Conservation (phyloP, 768 basidiomycete species). For the Amanita pseudoporphyria region DNA sequence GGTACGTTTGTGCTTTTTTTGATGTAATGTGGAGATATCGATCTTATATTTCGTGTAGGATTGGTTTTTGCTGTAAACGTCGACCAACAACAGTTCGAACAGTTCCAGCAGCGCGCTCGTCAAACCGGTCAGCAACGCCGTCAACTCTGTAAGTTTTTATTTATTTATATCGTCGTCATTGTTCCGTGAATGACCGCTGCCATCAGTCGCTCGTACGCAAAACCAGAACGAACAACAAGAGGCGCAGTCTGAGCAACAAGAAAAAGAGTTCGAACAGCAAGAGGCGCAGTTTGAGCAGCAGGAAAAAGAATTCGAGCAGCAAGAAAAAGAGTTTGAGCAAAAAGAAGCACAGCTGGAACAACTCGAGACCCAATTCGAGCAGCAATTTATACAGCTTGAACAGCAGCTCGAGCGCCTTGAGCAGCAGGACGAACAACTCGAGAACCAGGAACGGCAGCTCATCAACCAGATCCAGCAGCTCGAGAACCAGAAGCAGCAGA, state of each 20-base stretch:
- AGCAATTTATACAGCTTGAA: background rate
- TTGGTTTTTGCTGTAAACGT: conserved; percentile 63
- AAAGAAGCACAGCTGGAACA: background rate
- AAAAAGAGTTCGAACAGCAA: background rate
- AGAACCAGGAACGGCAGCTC: background rate
- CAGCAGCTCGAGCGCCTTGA: background rate
- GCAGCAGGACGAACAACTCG: background rate
- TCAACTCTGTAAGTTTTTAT: background rate
- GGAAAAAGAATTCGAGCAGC: background rate
- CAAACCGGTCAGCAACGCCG: background rate
- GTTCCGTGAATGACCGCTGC: no score
- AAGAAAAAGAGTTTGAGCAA: background rate
- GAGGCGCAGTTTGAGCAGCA: background rate
- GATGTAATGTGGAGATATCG: background rate
- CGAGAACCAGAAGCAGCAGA: background rate
- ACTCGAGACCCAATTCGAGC: background rate
- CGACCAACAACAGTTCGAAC: background rate
- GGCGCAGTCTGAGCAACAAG: no score
- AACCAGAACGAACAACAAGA: no score
- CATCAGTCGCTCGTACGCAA: no score
- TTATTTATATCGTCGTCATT: no score
- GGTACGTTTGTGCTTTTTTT: conserved; percentile 12
- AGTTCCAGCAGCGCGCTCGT: conserved; percentile 1
- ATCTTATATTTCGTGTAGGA: conserved; percentile 20
- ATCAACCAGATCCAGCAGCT: background rate